Conservation (phyloP, 768 basidiomycete genomes). For the Tephrocybe rancida region DNA sequence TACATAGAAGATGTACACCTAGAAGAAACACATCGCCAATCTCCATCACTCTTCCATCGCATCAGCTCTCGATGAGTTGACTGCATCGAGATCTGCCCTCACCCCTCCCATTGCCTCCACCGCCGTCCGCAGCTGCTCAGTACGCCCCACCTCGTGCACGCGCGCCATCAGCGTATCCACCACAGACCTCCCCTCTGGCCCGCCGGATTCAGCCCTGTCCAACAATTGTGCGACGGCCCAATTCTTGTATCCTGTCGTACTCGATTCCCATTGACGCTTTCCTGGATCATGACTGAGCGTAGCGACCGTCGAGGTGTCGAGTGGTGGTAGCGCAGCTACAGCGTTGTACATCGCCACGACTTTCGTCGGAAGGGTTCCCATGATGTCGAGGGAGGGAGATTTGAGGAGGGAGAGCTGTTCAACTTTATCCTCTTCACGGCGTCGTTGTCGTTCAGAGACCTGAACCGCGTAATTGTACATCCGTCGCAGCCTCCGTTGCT, state of each 20-base stretch:
- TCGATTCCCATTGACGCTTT: slow-evolving; percentile 82
- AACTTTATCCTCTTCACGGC: slow-evolving; percentile 45
- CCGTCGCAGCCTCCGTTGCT: slow-evolving; percentile 72
- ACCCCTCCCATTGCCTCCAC: slow-evolving; percentile 21
- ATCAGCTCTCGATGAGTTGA: slow-evolving; percentile 3
- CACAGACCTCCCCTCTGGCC: slow-evolving; percentile 20
- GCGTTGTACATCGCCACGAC: slow-evolving; percentile 46
- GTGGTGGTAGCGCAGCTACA: slow-evolving; percentile 51
- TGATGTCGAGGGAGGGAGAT: slow-evolving; percentile 38
- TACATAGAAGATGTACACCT: not conserved
- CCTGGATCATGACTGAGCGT: slow-evolving; percentile 54
- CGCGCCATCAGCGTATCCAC: slow-evolving; percentile 23
- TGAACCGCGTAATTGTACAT: slow-evolving; percentile 56
- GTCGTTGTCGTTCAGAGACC: slow-evolving; percentile 45
- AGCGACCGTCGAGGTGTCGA: slow-evolving; percentile 38
- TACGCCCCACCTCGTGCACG: slow-evolving; percentile 23
- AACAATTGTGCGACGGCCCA: slow-evolving; percentile 73
- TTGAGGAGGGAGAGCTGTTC: slow-evolving; percentile 45
- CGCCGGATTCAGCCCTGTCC: slow-evolving; percentile 24
- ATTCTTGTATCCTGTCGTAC: slow-evolving; percentile 70
- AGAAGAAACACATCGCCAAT: not conserved
- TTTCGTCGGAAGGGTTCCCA: slow-evolving; percentile 41
- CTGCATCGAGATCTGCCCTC: slow-evolving; percentile 8
- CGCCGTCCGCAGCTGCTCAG: slow-evolving; percentile 29
- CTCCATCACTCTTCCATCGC: slow-evolving; percentile 5